Conservation (phyloP, 2,329 filamentous ascomycete species). For the Lachnellula cervina region DNA sequence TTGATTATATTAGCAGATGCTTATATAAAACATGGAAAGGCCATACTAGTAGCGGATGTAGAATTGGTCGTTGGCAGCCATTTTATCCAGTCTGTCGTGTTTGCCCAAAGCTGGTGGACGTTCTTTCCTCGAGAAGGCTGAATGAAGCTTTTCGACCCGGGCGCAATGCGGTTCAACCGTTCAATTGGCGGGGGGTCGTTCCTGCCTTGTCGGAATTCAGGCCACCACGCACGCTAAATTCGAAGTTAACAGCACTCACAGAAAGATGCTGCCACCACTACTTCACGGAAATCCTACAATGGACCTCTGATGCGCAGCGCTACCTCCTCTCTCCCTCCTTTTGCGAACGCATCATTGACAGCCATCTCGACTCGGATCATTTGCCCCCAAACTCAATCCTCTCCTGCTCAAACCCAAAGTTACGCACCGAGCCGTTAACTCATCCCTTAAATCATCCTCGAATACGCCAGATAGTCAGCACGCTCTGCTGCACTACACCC, state of each 20-base stretch:
- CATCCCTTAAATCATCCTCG: constrained; percentile 13
- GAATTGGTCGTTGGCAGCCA: constrained; percentile 63
- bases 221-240: constrained; percentile 11
- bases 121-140: constrained; percentile 17
- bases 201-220: constrained; percentile 11
- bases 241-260: constrained; percentile 19
- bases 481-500: constrained; percentile 16
- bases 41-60: constrained; percentile 96
- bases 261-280: constrained; percentile 12
- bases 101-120: neutral
- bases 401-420: neutral
- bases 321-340: constrained; percentile 13
- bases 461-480: constrained; percentile 19
- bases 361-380: constrained; percentile 2
- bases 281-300: constrained; percentile 12
- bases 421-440: constrained; percentile 13
- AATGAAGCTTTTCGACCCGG: constrained; percentile 10
- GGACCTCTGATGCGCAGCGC: constrained; percentile 26
- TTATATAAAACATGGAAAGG: neutral
- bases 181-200: constrained; percentile 5
- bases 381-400: constrained; percentile 12
- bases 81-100: constrained; percentile 8
- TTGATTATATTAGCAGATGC: constrained; percentile 21
- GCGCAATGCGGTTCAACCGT: neutral
- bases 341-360: constrained; percentile 16